phyloP scores from a whole-genome alignment of 257 asterid genomes.

The Penstemon davidsonii region DNA sequence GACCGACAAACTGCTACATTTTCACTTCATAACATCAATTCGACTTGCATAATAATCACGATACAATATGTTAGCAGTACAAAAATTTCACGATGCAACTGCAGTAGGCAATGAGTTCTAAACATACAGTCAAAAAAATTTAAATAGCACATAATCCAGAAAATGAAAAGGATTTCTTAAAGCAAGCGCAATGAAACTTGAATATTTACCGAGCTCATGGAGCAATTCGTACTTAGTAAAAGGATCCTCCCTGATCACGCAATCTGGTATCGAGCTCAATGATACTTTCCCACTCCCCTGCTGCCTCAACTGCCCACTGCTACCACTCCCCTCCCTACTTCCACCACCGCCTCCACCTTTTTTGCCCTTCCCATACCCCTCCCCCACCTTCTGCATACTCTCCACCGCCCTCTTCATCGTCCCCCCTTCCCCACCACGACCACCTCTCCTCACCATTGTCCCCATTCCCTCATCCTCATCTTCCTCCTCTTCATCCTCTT shows the following conservation, averaged over 20 bases:
- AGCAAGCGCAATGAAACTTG: constrained; percentile 20
- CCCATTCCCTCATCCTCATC: constrained; percentile 67
- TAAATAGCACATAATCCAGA: constrained; percentile 7
- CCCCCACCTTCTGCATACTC: constrained; percentile 91
- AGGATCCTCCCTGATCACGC: constrained; percentile 86
- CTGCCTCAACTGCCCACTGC: constrained; percentile 42
- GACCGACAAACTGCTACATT: constrained; percentile 2
- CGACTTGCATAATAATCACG: not conserved
- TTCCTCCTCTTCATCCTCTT: constrained; percentile 43
- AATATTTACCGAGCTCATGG: constrained; percentile 83
- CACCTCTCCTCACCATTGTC: constrained; percentile 67
- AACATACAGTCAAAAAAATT: constrained; percentile 9
- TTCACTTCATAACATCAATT: not conserved
- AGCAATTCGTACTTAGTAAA: constrained; percentile 85
- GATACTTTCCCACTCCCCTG: constrained; percentile 73
- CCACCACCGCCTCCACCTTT: constrained; percentile 40
- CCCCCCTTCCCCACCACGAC: constrained; percentile 50
- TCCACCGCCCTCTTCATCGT: constrained; percentile 94
- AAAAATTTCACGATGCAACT: constrained; percentile 9
- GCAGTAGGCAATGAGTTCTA: constrained; percentile 11
- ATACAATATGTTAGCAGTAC: not conserved
- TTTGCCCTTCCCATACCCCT: constrained; percentile 59
- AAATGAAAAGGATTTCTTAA: constrained; percentile 5
- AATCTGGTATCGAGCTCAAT: constrained; percentile 79
- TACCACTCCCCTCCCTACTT: constrained; percentile 37